phyloP scores from a whole-genome alignment of 2,329 filamentous ascomycete species.

The Fusarium staphyleae region DNA sequence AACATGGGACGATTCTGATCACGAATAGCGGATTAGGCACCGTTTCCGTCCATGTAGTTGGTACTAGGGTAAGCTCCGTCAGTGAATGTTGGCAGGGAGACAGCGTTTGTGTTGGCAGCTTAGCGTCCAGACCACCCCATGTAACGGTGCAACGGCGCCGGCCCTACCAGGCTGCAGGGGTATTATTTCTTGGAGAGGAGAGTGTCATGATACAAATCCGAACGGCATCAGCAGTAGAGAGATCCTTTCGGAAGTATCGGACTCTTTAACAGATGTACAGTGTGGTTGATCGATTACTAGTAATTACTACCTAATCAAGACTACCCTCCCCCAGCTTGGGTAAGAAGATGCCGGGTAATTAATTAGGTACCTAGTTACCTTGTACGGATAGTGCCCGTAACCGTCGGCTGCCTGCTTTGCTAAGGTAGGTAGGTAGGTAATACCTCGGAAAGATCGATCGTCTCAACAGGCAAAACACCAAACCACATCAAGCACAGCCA shows the following conservation, averaged over 20 bases:
- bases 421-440: not conserved
- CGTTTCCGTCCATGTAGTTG: not conserved
- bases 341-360: too few relatives aligned
- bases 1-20: conserved; percentile 11
- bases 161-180: conserved; percentile 20
- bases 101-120: not conserved
- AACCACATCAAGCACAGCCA: not conserved
- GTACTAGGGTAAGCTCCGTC: too few relatives aligned
- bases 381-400: too few relatives aligned
- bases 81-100: not conserved
- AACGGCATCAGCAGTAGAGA: not conserved
- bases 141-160: conserved; percentile 12
- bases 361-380: too few relatives aligned
- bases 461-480: too few relatives aligned
- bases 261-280: not conserved
- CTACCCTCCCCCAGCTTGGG: too few relatives aligned
- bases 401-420: too few relatives aligned
- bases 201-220: not conserved
- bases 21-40: not conserved
- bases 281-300: too few relatives aligned
- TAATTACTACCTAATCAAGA: too few relatives aligned
- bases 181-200: not conserved
- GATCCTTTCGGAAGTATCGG: conserved; percentile 3
- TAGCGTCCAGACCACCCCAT: conserved; percentile 8
- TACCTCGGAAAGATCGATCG: too few relatives aligned